Percentiles rank a stretch among this genome's conserved stretches.
Evolutionary conservation across 352 stramenopile species (phyloP).

Genomic region (Blastocystis sp.): DNA sequence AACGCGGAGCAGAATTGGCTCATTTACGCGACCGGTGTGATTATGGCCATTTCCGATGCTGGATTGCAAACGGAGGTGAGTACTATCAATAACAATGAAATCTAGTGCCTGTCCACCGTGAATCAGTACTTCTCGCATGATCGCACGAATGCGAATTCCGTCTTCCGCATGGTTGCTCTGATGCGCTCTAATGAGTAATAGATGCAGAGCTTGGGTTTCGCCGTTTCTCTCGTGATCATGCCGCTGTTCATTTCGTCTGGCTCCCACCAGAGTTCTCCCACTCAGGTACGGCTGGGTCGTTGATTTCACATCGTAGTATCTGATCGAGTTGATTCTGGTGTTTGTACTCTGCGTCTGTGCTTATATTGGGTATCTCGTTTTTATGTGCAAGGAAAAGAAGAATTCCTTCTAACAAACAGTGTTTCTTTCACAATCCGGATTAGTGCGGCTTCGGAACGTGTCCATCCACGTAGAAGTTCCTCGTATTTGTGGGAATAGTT

Average conservation of each 20-base stretch:
- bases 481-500: slow-evolving; percentile 50
- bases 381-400: slow-evolving; percentile 26
- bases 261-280: neutral
- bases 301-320: neutral
- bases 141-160: slow-evolving; percentile 51
- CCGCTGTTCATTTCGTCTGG: slow-evolving; percentile 22
- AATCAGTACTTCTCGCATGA: slow-evolving; percentile 44
- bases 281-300: neutral
- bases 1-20: slow-evolving; percentile 48
- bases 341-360: neutral
- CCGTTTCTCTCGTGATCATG: neutral
- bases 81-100: neutral
- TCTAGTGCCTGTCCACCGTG: slow-evolving; percentile 33
- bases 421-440: slow-evolving; percentile 28
- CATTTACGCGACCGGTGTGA: slow-evolving; percentile 31
- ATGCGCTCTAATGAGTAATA: neutral
- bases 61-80: slow-evolving; percentile 57
- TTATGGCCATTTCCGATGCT: slow-evolving; percentile 54
- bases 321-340: slow-evolving; percentile 12
- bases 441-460: slow-evolving; percentile 67
- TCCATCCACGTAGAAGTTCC: slow-evolving; percentile 69
- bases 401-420: neutral
- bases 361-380: slow-evolving; percentile 42
- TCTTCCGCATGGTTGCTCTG: slow-evolving; percentile 44
- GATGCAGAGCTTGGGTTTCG: slow-evolving; percentile 57